phyloP scores from a whole-genome alignment of 352 stramenopile species.

The Pythium brachiatum region DNA sequence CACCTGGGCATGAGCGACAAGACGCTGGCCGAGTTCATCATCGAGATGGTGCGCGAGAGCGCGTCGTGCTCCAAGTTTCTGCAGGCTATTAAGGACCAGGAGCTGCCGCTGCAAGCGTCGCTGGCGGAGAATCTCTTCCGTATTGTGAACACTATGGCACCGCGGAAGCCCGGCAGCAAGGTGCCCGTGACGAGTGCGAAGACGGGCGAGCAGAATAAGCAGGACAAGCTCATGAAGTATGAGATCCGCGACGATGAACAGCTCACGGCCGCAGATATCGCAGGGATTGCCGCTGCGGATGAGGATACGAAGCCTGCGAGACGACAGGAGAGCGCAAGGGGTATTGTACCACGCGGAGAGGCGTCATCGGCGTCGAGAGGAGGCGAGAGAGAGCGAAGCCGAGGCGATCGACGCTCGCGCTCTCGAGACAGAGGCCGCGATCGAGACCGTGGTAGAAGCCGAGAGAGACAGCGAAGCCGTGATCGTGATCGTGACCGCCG shows the following conservation, averaged over 20 bases:
- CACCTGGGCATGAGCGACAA: conserved; percentile 95
- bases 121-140: conserved; percentile 77
- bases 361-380: not conserved
- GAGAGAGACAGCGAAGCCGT: conserved; percentile 29
- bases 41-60: conserved; percentile 84
- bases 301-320: conserved; percentile 2
- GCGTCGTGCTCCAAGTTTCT: conserved; percentile 62
- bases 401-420: not conserved
- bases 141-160: conserved; percentile 81
- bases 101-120: conserved; percentile 54
- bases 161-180: conserved; percentile 31
- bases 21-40: conserved; percentile 96
- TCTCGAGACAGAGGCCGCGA: conserved; percentile 15
- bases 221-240: conserved; percentile 30
- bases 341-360: not conserved
- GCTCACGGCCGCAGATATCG: conserved; percentile 67
- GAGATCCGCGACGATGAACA: conserved; percentile 60
- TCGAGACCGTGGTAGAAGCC: conserved; percentile 24
- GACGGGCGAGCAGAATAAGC: not conserved
- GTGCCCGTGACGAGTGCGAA: not conserved
- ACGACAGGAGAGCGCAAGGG: conserved; percentile 7
- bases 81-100: conserved; percentile 53
- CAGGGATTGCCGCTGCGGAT: conserved; percentile 27
- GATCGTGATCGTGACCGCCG: not conserved
- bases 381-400: conserved; percentile 31